Base-by-base conservation (phyloP, 2,329 filamentous ascomycete species). In the Intubia oerlemansii region DNA sequence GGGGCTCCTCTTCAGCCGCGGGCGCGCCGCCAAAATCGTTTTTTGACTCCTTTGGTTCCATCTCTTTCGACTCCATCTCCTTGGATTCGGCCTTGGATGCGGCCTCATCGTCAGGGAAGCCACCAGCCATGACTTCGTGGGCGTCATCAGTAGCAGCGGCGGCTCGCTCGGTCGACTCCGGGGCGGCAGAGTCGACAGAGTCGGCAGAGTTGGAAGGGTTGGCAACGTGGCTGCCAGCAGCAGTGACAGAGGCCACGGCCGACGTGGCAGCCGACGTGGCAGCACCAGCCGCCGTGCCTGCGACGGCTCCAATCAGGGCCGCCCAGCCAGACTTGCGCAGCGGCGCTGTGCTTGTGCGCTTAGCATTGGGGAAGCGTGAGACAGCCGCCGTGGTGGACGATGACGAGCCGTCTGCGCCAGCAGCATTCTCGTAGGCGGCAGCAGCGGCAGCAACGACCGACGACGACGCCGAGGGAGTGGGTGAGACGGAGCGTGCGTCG, bases 251-350 rank as follows among this genome's bases (percentile, higher is more conserved):
- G 2, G 31, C 15, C 9, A 22, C 17, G 6, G 30, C 20, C n/a
- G 30, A 25, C 8, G 16, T n/a, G 14, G 22, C 20, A 3, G 36
- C 25, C 13, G 41, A 36, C 22, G 38, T n/a, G n/a, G n/a, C 40
- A 7, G 39, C 44, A 17, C 42, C 42, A 8, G 42, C 48, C 5
- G 40, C 43, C 7, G 42, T 57, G 17, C 52, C 51, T 3, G 55
- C 48, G 27, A 66, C 47, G 11, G 59, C 59, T 19, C 57, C 56
- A 24, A 60, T 54, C 25, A 69, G 50, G 19, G 55, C 53, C 16
- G 56, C 59, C 66, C 65, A 68, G 27, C 52, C 51, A 27, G 47
- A 55, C 25, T 50, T 47, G 14, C 27, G 16, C 17, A 29, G 24
- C 5, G 29, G 29, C 10, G 22, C 25, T 5, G 32, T 33, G 32